These are phyloP conservation scores for Brassica napus DNA, from an alignment of 345 rosid species.

Conservation along the genomic window DNA sequence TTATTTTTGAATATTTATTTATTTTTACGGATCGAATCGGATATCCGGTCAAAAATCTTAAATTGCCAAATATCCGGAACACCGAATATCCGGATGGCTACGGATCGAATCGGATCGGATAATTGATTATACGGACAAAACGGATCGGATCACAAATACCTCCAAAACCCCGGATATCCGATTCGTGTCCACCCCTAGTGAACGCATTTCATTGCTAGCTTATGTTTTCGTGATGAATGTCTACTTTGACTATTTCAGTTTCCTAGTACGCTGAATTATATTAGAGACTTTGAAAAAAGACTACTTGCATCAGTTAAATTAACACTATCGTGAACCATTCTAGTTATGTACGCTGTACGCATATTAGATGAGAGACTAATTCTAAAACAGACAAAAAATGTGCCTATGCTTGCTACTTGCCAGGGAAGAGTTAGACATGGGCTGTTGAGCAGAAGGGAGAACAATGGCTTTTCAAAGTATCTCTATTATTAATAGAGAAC, in stretches of 20 bases:
- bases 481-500: no score
- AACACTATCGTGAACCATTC: conserved; percentile 12
- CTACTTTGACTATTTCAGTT: neutral
- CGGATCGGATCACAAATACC: no score
- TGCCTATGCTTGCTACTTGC: neutral
- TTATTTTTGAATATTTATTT: no score
- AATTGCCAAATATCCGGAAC: no score
- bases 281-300: neutral
- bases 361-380: neutral
- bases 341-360: conserved; percentile 13
- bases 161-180: no score
- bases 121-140: no score
- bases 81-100: no score
- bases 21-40: no score
- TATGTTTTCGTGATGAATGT: neutral
- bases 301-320: neutral
- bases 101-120: no score
- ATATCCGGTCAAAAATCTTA: no score
- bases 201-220: neutral
- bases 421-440: conserved; percentile 33
- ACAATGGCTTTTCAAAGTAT: conserved; percentile 30
- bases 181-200: neutral
- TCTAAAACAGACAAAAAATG: neutral
- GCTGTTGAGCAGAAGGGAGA: conserved; percentile 30
- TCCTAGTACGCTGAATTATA: neutral